Evolutionary conservation across 192 early-diverging fungal genomes (phyloP).

Genomic region (Thamnidium elegans): DNA sequence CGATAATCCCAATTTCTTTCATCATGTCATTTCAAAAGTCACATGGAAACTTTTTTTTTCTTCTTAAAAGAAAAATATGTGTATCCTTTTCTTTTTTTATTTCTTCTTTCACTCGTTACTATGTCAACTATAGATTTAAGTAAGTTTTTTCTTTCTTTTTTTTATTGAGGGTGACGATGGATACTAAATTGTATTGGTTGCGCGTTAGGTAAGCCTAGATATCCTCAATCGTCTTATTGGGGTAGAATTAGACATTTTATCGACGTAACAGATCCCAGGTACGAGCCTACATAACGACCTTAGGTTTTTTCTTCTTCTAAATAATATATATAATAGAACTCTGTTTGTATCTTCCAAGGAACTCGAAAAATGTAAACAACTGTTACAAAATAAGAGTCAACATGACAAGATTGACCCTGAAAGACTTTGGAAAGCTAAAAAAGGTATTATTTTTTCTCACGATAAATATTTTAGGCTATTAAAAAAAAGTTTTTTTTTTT

Average conservation of each 20-base stretch:
- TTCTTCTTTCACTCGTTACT: neutral
- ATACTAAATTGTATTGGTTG: too few species aligned
- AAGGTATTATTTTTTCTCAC: slow-evolving; percentile 41
- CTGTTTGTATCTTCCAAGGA: slow-evolving; percentile 58
- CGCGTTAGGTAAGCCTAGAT: slow-evolving; percentile 46
- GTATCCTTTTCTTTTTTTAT: neutral
- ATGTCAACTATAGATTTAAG: neutral
- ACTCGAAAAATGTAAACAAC: slow-evolving; percentile 55
- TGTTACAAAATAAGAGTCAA: slow-evolving; percentile 55
- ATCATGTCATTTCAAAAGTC: too few species aligned
- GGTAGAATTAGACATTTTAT: slow-evolving; percentile 76
- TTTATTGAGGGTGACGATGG: too few species aligned
- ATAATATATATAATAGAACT: slow-evolving; percentile 39
- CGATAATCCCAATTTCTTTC: too few species aligned
- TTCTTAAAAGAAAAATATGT: neutral
- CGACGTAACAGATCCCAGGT: slow-evolving; percentile 68
- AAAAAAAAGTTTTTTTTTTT: neutral
- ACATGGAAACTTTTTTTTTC: too few species aligned
- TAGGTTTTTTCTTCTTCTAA: neutral
- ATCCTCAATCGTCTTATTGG: slow-evolving; percentile 69
- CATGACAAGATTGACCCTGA: slow-evolving; percentile 40
- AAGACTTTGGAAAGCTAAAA: slow-evolving; percentile 71
- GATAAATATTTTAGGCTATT: neutral
- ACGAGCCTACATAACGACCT: neutral
- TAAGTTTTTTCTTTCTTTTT: too few species aligned